phyloP scores from a whole-genome alignment of 805 yeast genomes.

The Yarrowia bubula region DNA sequence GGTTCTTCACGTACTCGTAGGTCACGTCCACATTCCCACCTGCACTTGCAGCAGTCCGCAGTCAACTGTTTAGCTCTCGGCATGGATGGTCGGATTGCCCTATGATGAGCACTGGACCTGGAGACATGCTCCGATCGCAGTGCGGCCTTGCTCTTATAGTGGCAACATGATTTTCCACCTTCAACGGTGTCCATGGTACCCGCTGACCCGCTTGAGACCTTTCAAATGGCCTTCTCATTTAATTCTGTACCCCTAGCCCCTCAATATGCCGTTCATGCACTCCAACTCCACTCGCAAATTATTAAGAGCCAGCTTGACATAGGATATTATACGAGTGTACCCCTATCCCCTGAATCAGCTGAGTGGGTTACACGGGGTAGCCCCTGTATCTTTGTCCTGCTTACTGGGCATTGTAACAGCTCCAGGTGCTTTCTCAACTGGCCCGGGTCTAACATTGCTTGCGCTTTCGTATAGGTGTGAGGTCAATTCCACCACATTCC shows the following conservation, averaged over 20 bases:
- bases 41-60: background rate
- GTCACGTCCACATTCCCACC: background rate
- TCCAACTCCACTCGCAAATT: background rate
- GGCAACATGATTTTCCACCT: no score
- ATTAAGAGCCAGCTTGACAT: background rate
- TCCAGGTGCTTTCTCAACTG: no score
- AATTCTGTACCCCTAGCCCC: no score
- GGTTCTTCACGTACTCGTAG: no score
- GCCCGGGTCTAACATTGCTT: background rate
- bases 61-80: background rate
- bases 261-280: background rate
- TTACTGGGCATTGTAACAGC: no score
- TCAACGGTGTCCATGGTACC: no score
- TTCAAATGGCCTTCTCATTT: background rate
- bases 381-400: no score
- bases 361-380: background rate
- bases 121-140: background rate
- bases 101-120: background rate
- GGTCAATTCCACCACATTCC: background rate
- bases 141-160: no score
- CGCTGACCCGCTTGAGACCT: background rate
- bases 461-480: background rate
- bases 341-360: slow-evolving; percentile 13
- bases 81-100: slow-evolving; percentile 13
- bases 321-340: background rate